Conservation (phyloP, 2,329 filamentous ascomycete genomes). For the Colletotrichum sp. region DNA sequence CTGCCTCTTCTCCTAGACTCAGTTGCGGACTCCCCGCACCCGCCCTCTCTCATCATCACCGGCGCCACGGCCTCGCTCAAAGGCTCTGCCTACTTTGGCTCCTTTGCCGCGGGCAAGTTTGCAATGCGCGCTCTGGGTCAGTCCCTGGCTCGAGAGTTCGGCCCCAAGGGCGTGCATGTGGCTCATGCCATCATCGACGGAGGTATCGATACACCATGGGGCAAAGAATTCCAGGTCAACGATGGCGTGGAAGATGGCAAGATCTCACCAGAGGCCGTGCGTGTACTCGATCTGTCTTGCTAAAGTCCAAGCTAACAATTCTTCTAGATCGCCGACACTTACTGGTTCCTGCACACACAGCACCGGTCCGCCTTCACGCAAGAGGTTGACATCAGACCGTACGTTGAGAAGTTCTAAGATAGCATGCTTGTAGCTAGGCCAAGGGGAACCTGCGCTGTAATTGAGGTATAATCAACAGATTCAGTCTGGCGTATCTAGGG, state of each 20-base stretch:
- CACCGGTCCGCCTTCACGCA: slow-evolving; percentile 79
- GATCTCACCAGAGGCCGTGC: slow-evolving; percentile 74
- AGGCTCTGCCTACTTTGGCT: slow-evolving; percentile 69
- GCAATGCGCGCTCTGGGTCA: slow-evolving; percentile 76
- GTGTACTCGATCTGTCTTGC: neutral
- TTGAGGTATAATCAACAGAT: neutral
- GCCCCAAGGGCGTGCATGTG: slow-evolving; percentile 82
- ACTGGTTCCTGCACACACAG: slow-evolving; percentile 85
- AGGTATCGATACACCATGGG: slow-evolving; percentile 79
- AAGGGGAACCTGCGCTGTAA: neutral
- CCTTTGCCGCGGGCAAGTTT: slow-evolving; percentile 82
- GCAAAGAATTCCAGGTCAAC: slow-evolving; percentile 56
- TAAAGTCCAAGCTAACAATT: slow-evolving; percentile 3
- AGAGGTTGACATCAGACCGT: slow-evolving; percentile 81
- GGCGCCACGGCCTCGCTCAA: slow-evolving; percentile 83
- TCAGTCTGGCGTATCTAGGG: neutral
- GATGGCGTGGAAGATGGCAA: slow-evolving; percentile 60
- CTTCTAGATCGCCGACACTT: slow-evolving; percentile 80
- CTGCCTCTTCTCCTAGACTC: slow-evolving; percentile 74
- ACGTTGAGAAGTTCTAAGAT: slow-evolving; percentile 73
- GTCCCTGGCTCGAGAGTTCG: slow-evolving; percentile 81
- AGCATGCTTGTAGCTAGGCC: neutral
- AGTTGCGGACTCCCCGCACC: slow-evolving; percentile 59
- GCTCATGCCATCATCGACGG: slow-evolving; percentile 84
- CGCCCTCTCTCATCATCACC: slow-evolving; percentile 83